These are phyloP conservation scores for Blastocystis sp. DNA, from an alignment of 352 stramenopile species.

Conservation along the genomic window DNA sequence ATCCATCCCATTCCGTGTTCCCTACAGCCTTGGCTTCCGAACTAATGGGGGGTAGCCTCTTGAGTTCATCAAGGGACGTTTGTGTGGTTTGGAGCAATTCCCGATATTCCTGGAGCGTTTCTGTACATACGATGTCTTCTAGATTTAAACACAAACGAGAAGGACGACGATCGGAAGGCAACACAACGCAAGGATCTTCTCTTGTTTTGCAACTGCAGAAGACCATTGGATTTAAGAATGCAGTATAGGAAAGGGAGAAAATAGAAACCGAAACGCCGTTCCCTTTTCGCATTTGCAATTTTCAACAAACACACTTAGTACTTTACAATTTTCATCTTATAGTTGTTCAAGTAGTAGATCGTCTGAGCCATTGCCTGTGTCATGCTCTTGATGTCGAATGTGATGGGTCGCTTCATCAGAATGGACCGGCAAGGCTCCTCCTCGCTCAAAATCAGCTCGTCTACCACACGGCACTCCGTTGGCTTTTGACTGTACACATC, in stretches of 20 bases:
- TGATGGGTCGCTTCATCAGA: background rate
- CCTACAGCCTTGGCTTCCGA: slow-evolving; percentile 1
- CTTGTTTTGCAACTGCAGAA: background rate
- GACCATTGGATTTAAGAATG: background rate
- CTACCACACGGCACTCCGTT: background rate
- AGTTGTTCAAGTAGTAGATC: slow-evolving; percentile 42
- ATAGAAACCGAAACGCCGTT: background rate
- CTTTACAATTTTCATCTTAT: slow-evolving; percentile 9
- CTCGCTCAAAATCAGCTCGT: slow-evolving; percentile 4
- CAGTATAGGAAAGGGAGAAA: background rate
- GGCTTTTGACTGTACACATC: background rate
- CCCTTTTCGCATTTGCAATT: background rate
- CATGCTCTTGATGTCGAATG: slow-evolving; percentile 29
- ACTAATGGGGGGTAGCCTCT: background rate
- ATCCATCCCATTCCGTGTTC: background rate
- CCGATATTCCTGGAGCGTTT: background rate
- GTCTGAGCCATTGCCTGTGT: slow-evolving; percentile 11
- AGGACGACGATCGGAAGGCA: background rate
- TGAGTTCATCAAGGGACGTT: background rate
- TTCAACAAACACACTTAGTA: slow-evolving; percentile 12
- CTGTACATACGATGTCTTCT: background rate
- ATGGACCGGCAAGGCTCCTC: background rate
- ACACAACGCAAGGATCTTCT: background rate
- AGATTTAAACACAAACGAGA: background rate
- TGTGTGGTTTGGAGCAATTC: background rate